A percentile compares a stretch with the other conserved stretches of the same genome.
Conservation (phyloP, 352 stramenopile genomes). For the Globisporangium megalacanthum region DNA sequence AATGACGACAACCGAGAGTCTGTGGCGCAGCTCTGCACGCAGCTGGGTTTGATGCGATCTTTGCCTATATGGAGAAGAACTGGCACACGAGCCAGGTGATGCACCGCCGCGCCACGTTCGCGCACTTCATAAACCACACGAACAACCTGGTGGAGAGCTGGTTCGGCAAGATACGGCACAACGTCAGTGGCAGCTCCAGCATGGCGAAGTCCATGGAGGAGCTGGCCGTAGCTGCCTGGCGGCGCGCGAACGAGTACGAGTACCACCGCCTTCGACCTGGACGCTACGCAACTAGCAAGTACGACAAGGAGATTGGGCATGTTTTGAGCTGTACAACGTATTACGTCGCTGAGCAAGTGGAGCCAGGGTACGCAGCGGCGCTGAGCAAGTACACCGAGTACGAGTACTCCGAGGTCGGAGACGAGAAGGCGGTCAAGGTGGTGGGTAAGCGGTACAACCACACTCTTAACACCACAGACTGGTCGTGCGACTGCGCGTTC, state of each 20-base stretch:
- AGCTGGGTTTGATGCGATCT: not conserved
- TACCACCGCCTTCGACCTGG: not conserved
- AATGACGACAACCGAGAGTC: slow-evolving; percentile 9
- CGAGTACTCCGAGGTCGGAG: not conserved
- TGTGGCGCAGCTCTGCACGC: not conserved
- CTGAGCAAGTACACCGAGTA: not conserved
- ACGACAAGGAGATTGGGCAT: not conserved
- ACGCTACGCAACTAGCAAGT: not conserved
- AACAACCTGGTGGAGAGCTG: not conserved
- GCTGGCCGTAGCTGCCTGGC: not conserved
- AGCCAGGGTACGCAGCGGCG: not conserved
- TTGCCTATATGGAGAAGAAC: not conserved
- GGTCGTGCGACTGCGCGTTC: not conserved
- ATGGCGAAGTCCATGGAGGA: not conserved
- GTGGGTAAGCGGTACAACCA: not conserved
- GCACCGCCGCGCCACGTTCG: not conserved
- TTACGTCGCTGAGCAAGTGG: not conserved
- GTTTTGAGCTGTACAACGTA: not conserved
- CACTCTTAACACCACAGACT: not conserved
- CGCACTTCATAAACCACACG: not conserved
- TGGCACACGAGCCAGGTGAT: not conserved
- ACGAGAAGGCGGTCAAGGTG: not conserved
- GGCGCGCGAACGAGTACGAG: not conserved
- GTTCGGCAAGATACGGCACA: not conserved
- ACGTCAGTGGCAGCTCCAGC: not conserved